A percentile compares a stretch with the other conserved stretches of the same genome.
Evolutionary conservation across 164 flowering plant species (phyloP).

Genomic region (Vitis amurensis): DNA sequence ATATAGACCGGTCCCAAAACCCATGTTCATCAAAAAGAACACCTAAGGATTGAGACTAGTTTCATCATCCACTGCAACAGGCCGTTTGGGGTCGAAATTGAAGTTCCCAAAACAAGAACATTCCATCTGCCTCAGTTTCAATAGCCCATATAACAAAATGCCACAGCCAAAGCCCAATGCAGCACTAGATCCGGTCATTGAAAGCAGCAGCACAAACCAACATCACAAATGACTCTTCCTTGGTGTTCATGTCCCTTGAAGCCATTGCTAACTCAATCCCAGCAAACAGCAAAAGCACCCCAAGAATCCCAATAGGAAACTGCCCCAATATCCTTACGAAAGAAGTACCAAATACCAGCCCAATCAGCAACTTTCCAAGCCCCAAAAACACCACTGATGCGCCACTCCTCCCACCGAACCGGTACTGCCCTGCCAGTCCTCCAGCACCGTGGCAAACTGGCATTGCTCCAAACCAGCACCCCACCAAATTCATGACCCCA

Average conservation of each 20-base stretch:
- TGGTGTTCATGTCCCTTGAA: constrained; percentile 66
- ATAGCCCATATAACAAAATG: constrained; percentile 56
- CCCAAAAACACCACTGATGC: constrained; percentile 67
- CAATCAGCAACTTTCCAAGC: constrained; percentile 61
- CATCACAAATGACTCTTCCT: constrained; percentile 89
- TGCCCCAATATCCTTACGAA: constrained; percentile 62
- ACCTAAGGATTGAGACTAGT: background rate
- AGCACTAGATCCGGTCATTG: constrained; percentile 81
- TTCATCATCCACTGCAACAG: constrained; percentile 1
- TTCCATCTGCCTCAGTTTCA: constrained; percentile 63
- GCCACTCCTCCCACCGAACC: constrained; percentile 80
- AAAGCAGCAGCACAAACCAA: constrained; percentile 80
- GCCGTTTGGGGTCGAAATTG: background rate
- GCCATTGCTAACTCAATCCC: constrained; percentile 94
- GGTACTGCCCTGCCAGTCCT: constrained; percentile 81
- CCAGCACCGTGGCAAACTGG: constrained; percentile 91
- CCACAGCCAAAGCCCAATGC: constrained; percentile 87
- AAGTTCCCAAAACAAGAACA: constrained; percentile 20
- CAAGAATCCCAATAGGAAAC: constrained; percentile 79
- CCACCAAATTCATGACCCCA: constrained; percentile 73
- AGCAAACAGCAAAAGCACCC: constrained; percentile 74
- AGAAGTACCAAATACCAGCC: constrained; percentile 70
- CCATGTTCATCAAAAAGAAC: background rate
- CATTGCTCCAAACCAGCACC: constrained; percentile 94
- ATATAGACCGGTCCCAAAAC: background rate